These are phyloP conservation scores for Cryptococcus sp. DNA, from an alignment of 1,284 basidiomycete genomes.

Conservation along the genomic window DNA sequence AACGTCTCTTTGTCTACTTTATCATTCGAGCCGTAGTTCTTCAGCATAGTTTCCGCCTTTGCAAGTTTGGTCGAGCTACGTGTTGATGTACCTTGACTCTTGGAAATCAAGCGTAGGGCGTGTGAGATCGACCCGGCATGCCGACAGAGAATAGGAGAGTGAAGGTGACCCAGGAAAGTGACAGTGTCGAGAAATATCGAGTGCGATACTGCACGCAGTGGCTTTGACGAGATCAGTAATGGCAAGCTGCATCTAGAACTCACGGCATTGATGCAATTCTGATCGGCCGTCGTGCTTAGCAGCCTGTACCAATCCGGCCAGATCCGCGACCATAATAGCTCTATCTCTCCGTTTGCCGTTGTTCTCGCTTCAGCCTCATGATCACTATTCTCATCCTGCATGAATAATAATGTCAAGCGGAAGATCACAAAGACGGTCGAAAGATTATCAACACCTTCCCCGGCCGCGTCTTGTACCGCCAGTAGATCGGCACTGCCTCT, in stretches of 20 bases:
- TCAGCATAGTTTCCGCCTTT: conserved; percentile 13
- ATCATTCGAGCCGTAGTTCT: conserved; percentile 1
- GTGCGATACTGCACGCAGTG: conserved; percentile 25
- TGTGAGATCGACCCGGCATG: conserved; percentile 17
- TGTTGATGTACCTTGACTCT: conserved; percentile 3
- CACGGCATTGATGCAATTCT: conserved; percentile 28
- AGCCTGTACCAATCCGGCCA: conserved; percentile 40
- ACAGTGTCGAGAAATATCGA: conserved; percentile 34
- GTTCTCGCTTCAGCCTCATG: background rate
- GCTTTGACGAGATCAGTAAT: conserved; percentile 12
- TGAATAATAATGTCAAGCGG: conserved; percentile 22
- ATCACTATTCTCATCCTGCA: conserved; percentile 3
- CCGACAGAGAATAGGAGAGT: conserved; percentile 17
- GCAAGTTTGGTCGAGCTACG: conserved; percentile 8
- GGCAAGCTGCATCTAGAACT: conserved; percentile 7
- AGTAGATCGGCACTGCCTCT: conserved; percentile 30
- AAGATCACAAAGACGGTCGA: conserved; percentile 26
- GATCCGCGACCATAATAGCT: conserved; percentile 29
- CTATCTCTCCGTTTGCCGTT: conserved; percentile 14
- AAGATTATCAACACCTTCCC: conserved; percentile 28
- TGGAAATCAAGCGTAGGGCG: conserved; percentile 17
- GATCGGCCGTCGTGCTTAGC: conserved; percentile 21
- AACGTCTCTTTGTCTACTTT: background rate
- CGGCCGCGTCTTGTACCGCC: conserved; percentile 18
- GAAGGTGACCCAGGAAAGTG: conserved; percentile 21